Evolutionary conservation across 441 rosid species (phyloP).

Genomic region (Omphalea diandra): DNA sequence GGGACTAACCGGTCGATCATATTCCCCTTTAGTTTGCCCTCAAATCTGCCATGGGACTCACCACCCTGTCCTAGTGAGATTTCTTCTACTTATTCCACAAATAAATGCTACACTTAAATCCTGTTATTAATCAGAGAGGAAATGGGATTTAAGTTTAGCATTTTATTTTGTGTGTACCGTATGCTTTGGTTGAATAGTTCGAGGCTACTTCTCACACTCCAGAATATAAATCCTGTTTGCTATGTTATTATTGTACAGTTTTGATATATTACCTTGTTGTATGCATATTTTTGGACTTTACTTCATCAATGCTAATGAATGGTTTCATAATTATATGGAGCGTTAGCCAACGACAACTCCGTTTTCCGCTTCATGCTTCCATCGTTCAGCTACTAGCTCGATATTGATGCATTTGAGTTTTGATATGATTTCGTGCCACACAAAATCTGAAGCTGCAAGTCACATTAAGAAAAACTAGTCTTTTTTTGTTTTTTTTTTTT

Average conservation of each 20-base stretch:
- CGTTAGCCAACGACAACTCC: no score
- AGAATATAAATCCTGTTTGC: conserved; percentile 15
- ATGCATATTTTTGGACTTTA: no score
- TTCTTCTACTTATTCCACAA: conserved; percentile 53
- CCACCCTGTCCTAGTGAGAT: conserved; percentile 52
- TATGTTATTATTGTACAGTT: conserved; percentile 35
- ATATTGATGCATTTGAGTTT: no score
- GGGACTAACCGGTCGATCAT: conserved; percentile 31
- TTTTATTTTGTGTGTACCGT: conserved; percentile 2
- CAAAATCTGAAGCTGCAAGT: no score
- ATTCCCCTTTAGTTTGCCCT: conserved; percentile 58
- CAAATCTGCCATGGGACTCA: conserved; percentile 49
- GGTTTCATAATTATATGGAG: no score
- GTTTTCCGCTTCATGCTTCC: no score
- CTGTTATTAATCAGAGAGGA: not conserved
- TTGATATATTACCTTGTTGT: conserved; percentile 22
- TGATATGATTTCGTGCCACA: no score
- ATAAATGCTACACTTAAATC: conserved; percentile 55
- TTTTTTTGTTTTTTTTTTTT: no score
- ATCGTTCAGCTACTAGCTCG: no score
- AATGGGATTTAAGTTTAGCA: conserved; percentile 26
- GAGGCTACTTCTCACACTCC: conserved; percentile 16
- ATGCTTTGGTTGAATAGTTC: conserved; percentile 9
- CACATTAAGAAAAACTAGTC: no score
- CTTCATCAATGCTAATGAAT: no score